Evolutionary conservation across 2,329 filamentous ascomycete species (phyloP), one percentile per base, ranked within the genome.

Genomic region (Cladophialophora exuberans): DNA sequence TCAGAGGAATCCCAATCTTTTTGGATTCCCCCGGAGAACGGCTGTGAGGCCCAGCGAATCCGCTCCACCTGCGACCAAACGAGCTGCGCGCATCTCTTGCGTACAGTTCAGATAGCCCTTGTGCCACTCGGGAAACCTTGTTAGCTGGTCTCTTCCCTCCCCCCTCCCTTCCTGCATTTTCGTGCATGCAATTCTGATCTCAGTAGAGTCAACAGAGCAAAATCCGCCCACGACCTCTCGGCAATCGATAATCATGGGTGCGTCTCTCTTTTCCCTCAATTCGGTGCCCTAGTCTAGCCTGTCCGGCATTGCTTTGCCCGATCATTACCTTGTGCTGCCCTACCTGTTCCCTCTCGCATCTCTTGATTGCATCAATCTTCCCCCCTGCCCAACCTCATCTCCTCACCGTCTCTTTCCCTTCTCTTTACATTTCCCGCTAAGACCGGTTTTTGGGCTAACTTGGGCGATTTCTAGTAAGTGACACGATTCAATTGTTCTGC

Each of bases 201-300:
- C 59, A 62, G 52, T 42, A 41, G 60, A 65, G 58, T 60, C 58
- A 62, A 61, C 62, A 62, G 54, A 42, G 57, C 61, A 52, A 59
- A 61, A 52, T 54, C 56, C 46, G 45, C 56, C 50, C 54, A 63
- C 53, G 44, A 58, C 36, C 48, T 56, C 65, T 67, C 66, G 66
- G 65, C 59, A 65, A 62, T 64, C 63, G 59, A 64, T 60, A 60
- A 66, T 61, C 62, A 69, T 69, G 67, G 67, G 67, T 69, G 58
- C 58, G 67, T 62, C 33, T 56, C 56, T 56, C 49, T 56, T 18
- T 39, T 39, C 57, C 61, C 49, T 57, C 58, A 52, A 35, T 54
- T 54, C 48, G 48, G 52, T 54, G 42, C 44, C 57, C 63, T 61
- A 61, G 61, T 62, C 60, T 65, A 62, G 59, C 60, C 57, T 38